Percentiles rank a stretch among this genome's conserved stretches.
Evolutionary conservation across 148 eudicot genomes (phyloP).

Genomic region (Polygonum maritimum): DNA sequence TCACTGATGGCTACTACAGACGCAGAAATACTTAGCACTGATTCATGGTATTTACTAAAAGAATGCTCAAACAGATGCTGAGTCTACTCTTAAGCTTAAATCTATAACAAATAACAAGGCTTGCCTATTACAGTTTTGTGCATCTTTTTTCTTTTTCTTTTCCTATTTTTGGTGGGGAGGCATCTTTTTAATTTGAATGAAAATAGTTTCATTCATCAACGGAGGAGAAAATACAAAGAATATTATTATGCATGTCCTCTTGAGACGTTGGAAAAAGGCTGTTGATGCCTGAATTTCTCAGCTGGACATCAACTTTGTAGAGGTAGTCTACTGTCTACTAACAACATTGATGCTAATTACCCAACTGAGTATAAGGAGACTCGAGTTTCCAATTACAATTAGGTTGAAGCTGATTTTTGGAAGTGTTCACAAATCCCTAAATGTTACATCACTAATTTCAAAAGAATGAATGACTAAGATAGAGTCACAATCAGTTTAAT

Average conservation of each 20-base stretch:
- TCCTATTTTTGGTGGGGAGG: neutral
- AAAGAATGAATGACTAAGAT: neutral
- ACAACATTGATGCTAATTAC: neutral
- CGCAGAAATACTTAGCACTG: neutral
- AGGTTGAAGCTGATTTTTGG: neutral
- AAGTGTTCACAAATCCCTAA: neutral
- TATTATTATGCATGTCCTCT: neutral
- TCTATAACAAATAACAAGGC: neutral
- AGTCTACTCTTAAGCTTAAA: neutral
- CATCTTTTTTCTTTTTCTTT: neutral
- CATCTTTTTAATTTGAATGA: neutral
- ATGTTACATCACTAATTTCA: neutral
- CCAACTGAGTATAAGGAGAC: neutral
- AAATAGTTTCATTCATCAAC: neutral
- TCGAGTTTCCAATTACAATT: neutral
- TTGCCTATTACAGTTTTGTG: neutral
- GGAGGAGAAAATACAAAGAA: neutral
- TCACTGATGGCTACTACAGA: neutral
- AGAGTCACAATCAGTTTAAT: neutral
- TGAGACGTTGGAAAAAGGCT: neutral
- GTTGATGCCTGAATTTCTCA: neutral
- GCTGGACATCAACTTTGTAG: neutral
- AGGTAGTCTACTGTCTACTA: neutral
- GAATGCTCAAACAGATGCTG: neutral
- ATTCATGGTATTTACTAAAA: neutral